These are phyloP conservation scores for Hanseniaspora valbyensis DNA, from an alignment of 805 yeast species.

Conservation along the genomic window DNA sequence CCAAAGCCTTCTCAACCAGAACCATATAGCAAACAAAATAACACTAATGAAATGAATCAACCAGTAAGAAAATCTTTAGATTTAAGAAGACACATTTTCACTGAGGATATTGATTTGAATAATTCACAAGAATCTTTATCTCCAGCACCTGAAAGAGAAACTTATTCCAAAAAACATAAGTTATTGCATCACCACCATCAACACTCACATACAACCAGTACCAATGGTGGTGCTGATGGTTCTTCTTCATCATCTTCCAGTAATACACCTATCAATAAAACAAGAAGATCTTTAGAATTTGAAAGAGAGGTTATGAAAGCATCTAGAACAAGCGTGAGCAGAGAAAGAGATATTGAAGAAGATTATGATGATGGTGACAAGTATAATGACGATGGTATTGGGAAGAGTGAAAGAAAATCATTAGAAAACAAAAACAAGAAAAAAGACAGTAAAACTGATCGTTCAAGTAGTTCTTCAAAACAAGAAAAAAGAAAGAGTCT, in stretches of 20 bases:
- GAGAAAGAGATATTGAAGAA: background rate
- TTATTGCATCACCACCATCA: background rate
- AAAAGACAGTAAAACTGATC: background rate
- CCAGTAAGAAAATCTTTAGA: constrained; percentile 41
- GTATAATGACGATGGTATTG: background rate
- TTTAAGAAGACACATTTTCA: constrained; percentile 50
- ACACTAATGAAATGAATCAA: too few relatives aligned
- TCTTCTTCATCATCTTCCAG: background rate
- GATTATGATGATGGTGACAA: background rate
- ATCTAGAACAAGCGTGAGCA: background rate
- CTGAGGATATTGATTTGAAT: constrained; percentile 46
- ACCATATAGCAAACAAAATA: background rate
- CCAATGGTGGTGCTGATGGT: too few relatives aligned
- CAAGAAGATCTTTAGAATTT: constrained; percentile 16
- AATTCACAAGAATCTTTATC: constrained; percentile 6
- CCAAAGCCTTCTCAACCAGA: background rate
- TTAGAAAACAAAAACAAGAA: background rate
- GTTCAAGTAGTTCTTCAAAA: background rate
- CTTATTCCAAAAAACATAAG: background rate
- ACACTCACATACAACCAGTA: too few relatives aligned
- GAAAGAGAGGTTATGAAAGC: constrained; percentile 12
- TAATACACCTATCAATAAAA: background rate
- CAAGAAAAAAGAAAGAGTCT: constrained; percentile 14
- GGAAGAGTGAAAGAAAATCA: background rate
- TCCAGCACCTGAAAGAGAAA: background rate